Evolutionary conservation across 371 early-diverging fungal genomes (phyloP), one percentile per base, ranked within the genome.

Genomic region (Neoconidiobolus thromboides): DNA sequence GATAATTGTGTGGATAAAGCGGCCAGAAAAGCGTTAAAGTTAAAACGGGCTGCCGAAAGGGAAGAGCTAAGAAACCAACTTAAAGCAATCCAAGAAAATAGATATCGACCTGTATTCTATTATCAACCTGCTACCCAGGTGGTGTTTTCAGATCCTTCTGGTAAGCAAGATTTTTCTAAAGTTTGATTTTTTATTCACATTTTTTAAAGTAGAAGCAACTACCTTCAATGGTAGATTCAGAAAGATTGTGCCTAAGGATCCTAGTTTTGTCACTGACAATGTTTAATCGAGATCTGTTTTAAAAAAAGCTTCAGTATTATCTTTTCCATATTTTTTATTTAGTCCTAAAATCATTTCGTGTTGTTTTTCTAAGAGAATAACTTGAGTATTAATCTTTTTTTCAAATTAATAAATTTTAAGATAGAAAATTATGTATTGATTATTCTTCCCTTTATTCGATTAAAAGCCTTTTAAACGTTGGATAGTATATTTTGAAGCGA

Each of bases 161-260:
- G 52, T 51, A 36, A 10, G 7, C 36, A 26, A 26, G 26, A 26
- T 26, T 26, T 26, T 26, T 26, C 37, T 51, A 36, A 26, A 14
- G 3, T n/a, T 51, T 51, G 14, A 3, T 51, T 7, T 38, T 51
- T 5, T 51, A 14, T n/a, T 14, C 10, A 26, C 14, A 46, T 46
- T 7, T n/a, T 46, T 51, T 7, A 26, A 26, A 51, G 52, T 38
- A 26, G 52, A 51, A 51, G 52, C 52, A 14, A 51, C 52, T 7
- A 51, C 52, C 5, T 51, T 51, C 52, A 51, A 51, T 38, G 52
- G 52, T 9, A 14, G 52, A 5, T 51, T 51, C n/a, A 3, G 52
- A 51, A 51, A 51, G n/a, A 51, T 51, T 51, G 52, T 51, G 7
- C 52, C 52, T n/a, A 51, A 51, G 52, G 14, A 36, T 7, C 36